phyloP scores from a whole-genome alignment of 2,329 filamentous ascomycete species.

The Diaporthe aspalathi region DNA sequence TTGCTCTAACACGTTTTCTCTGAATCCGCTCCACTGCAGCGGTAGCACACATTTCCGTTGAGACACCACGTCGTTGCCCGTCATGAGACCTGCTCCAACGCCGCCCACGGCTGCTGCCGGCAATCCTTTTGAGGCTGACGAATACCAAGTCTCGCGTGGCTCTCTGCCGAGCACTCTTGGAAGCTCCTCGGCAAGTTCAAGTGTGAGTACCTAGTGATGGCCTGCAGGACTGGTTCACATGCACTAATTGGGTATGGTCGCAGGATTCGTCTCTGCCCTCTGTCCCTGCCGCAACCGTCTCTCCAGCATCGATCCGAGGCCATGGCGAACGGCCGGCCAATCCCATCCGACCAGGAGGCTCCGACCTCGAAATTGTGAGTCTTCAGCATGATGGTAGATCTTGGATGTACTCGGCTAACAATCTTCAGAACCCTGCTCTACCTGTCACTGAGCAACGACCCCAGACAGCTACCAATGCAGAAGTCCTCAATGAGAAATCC shows the following conservation, averaged over 20 bases:
- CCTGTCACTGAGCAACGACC: neutral
- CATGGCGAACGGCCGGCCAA: neutral
- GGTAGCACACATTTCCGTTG: neutral
- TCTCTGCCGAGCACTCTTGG: conserved; percentile 20
- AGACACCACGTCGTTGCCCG: neutral
- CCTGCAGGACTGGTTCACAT: too few species aligned
- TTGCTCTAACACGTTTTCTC: neutral
- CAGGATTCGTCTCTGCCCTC: conserved; percentile 31
- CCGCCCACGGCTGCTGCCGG: neutral
- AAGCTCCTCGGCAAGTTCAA: conserved; percentile 9
- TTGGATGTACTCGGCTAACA: conserved; percentile 5
- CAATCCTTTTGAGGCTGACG: conserved; percentile 38
- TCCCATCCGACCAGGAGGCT: neutral
- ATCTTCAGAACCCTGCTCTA: conserved; percentile 37
- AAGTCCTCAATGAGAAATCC: conserved; percentile 42
- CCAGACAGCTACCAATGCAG: conserved; percentile 4
- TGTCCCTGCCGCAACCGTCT: conserved; percentile 14
- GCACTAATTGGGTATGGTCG: neutral
- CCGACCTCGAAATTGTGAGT: conserved; percentile 40
- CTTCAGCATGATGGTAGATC: neutral
- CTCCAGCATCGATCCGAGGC: neutral
- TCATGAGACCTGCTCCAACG: conserved; percentile 22
- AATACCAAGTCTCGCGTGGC: conserved; percentile 31
- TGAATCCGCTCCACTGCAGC: neutral
- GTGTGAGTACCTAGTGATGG: conserved; percentile 16